Evolutionary conservation across 495 filamentous ascomycete species (phyloP), one percentile per base, ranked within the genome.

Genomic region (Talaromyces ruber): DNA sequence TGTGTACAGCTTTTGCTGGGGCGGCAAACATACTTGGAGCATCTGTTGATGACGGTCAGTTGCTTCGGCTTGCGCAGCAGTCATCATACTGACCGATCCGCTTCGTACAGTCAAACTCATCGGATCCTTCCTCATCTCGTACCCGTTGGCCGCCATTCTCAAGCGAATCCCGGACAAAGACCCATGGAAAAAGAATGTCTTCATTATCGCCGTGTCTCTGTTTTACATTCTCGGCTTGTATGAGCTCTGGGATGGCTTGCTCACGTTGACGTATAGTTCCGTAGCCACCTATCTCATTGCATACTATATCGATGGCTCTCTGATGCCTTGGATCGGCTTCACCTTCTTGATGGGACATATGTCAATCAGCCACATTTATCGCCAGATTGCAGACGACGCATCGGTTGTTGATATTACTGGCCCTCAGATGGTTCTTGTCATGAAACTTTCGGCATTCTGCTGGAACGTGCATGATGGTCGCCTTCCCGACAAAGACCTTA

Each of bases 311-410:
- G 81, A 90, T 56, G 91, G 91, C n/a, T 90, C 91, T 3, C 90
- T 92, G 74, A 98, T 98, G 94, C 95, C 95, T 76, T 98, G 94
- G 94, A 84, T 97, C 50, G 92, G 86, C 52, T 98, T 98, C 73
- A 82, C 91, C 59, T 97, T 93, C 74, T 70, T 95, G 59, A 98
- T 98, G 95, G 86, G 88, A 63, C 93, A 98, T 73, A 90, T 98
- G 89, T 90, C 92, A 43, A 70, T 92, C 64, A 95, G 84, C 71
- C 94, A 98, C 70, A 86, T 98, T 62, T 77, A 85, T 61, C 88
- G 94, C 30, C 91, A 96, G 67, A 82, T 87, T 54, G 73, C 79
- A 34, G 79, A 88, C 64, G 79, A 85, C 55, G 82, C 88, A 1
- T 74, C 81, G 59, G 72, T 76, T 7, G 78, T 97, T 45, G 94